Conservation (phyloP, 345 rosid species). For the Hirschfeldia incana region DNA sequence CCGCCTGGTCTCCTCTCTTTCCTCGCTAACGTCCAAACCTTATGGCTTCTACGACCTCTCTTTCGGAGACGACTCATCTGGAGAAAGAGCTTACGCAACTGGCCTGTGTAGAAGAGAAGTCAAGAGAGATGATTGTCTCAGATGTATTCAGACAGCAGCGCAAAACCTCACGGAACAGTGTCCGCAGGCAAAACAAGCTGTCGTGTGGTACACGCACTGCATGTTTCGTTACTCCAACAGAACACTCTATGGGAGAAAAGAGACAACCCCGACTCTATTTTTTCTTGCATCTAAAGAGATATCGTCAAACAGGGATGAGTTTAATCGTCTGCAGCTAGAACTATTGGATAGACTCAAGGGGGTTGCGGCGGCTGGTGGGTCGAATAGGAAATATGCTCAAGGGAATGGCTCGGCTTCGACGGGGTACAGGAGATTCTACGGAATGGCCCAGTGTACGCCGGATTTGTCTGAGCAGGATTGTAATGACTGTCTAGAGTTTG, state of each 20-base stretch:
- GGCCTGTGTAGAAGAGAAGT: too few relatives aligned
- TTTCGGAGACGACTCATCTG: too few relatives aligned
- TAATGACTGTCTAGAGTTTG: constrained; percentile 29
- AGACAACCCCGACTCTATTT: neutral
- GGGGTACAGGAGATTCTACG: constrained; percentile 30
- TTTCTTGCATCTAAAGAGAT: neutral
- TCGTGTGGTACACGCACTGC: constrained; percentile 14
- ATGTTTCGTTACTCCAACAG: constrained; percentile 47
- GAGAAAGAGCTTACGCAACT: too few relatives aligned
- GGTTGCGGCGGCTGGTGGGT: constrained; percentile 35
- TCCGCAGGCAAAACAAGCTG: too few relatives aligned
- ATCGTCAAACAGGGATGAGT: constrained; percentile 25
- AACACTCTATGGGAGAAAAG: constrained; percentile 30
- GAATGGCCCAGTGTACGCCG: constrained; percentile 50
- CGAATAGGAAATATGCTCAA: constrained; percentile 47
- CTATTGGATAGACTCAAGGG: constrained; percentile 31
- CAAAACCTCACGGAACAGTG: too few relatives aligned
- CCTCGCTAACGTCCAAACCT: too few relatives aligned
- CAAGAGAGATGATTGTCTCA: too few relatives aligned
- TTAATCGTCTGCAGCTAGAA: constrained; percentile 18
- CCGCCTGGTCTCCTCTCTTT: too few relatives aligned
- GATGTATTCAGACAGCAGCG: too few relatives aligned
- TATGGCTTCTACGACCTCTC: too few relatives aligned
- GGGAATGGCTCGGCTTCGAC: constrained; percentile 20
- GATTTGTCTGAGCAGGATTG: constrained; percentile 44